Evolutionary conservation across 306 rosid species (phyloP), one percentile per base, ranked within the genome.

Genomic region (Cicer pinnatifidum): DNA sequence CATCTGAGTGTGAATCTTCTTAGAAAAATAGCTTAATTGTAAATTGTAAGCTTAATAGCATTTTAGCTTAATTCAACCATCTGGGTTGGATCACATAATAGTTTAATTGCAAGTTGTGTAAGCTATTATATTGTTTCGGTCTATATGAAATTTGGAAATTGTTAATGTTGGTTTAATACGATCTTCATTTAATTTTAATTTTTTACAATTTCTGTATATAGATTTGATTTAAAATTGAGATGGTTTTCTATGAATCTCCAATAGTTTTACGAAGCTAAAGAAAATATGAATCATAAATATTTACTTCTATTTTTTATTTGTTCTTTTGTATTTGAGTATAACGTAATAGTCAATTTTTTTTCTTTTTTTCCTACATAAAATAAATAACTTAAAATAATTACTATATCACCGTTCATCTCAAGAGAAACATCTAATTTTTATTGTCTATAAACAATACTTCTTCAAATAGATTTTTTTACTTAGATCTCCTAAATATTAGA

Each of bases 101-200:
- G 44, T 60, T 46, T 20, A 1, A 63, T 20, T 38, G 1, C 70
- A 59, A 17, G 15, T 54, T 62, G 1, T 54, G 12, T 28, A 38
- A 65, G 20, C 50, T 60, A 13, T 41, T 60, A 13, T 41, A 4
- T 13, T 23, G 1, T 62, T 80, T 57, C 11, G 60, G 40, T 70
- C 40, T n/a, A 9, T 35, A 1, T 44, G 53, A 60, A 28, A 17
- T 33, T 4, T 15, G 43, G n/a, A 53, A 41, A 37, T 11, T 63
- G 78, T 53, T 45, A 35, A 15, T 76, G 56, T 56, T 70, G 68
- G 37, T 60, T 43, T 38, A 23, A 11, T 9, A 61, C 40, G 33
- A 1, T 78, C 11, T 39, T 40, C 50, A 23, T 13, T 60, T 37
- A 69, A 19, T 40, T 53, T 53, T 68, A 35, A 54, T 17, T 62